Conservation (phyloP, 192 early-diverging fungal genomes). For the Coemansia sp. region DNA sequence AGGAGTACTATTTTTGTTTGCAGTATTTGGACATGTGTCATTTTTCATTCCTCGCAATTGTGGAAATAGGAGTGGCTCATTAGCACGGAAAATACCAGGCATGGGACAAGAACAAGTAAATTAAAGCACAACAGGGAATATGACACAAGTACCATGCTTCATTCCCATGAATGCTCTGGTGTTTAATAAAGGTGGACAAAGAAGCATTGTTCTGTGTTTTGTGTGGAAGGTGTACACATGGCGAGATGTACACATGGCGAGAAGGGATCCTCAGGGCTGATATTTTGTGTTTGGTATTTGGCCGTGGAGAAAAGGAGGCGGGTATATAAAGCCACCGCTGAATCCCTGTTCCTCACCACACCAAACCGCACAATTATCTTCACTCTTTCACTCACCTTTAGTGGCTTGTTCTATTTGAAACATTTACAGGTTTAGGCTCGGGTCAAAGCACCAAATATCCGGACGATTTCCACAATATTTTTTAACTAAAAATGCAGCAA, state of each 20-base stretch:
- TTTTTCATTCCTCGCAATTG: background rate
- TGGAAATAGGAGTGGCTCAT: background rate
- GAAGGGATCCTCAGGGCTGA: background rate
- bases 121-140: background rate
- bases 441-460: too few relatives aligned
- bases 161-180: background rate
- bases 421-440: too few relatives aligned
- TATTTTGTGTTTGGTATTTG: too few relatives aligned
- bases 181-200: background rate
- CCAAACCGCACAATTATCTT: background rate
- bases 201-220: background rate
- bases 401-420: too few relatives aligned
- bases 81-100: background rate
- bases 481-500: too few relatives aligned
- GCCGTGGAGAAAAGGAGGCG: background rate
- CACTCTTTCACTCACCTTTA: background rate
- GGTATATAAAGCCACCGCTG: background rate
- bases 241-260: background rate
- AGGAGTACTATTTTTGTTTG: background rate
- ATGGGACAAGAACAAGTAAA: background rate
- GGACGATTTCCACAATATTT: too few relatives aligned
- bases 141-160: background rate
- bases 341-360: background rate
- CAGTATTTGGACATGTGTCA: background rate
- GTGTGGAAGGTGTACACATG: background rate